Evolutionary conservation across 768 basidiomycete genomes (phyloP), one percentile per base, ranked within the genome.

Genomic region (Auricularia sp.): DNA sequence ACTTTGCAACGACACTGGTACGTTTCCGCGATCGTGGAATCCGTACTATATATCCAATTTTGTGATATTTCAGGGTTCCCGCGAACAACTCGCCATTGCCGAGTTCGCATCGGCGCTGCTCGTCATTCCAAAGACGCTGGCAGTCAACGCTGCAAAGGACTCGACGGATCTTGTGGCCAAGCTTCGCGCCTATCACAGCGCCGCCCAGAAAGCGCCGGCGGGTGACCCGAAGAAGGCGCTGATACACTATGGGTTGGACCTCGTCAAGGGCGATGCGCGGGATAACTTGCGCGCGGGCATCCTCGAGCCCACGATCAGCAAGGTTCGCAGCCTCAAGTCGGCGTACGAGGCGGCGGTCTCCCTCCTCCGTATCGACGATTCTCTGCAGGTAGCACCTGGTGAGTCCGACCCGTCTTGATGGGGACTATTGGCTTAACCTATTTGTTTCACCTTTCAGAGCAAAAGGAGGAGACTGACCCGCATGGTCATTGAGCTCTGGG

Each of bases 21-120:
- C 74, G 89, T 80, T 4, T 5, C 61, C 39, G 35, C 33, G 8
- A 61, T 62, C 35, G 13, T 34, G 1, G 44, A 36, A 34, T 42
- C 35, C 42, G 44, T 37, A 39, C 21, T 62, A 61, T 58, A 54
- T 67, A 54, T 64, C 56, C 58, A 21, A 35, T 59, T 24, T n/a
- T 37, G 65, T 54, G 58, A 37, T 51, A 66, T 62, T 29, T 13
- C 72, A 98, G 96, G 97, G 96, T 59, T 99, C 97, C 24, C 83
- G 97, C 69, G 97, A 99, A 77, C 97, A 99, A 75, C 81, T 99
- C 63, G 97, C 97, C 21, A 98, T 99, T 71, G 97, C 95, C n/a
- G 97, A 99, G 75, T 99, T 99, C 74, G 97, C 97, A 24, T 81
- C 82, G 67, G 90, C 97, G 13, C 81, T 99, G 64, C 81, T 99